phyloP scores from a whole-genome alignment of 345 rosid species.

The Arabidopsis suecica region DNA sequence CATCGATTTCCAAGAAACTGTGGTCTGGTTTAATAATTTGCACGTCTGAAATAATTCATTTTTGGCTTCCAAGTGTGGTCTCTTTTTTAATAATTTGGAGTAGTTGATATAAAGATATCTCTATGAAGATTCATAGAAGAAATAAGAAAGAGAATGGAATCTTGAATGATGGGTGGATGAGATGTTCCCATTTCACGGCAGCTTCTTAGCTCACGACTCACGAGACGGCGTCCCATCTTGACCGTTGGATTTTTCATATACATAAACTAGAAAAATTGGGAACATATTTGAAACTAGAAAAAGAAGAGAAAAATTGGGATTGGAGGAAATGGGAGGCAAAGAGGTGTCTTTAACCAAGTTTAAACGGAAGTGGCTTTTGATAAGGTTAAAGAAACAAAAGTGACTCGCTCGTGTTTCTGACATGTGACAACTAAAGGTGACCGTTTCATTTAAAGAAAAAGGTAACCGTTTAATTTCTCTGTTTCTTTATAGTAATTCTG shows the following conservation, averaged over 20 bases:
- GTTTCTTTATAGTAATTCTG: conserved; percentile 1
- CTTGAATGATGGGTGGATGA: conserved; percentile 35
- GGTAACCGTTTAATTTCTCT: conserved; percentile 36
- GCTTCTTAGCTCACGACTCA: conserved; percentile 27
- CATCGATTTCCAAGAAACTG: conserved; percentile 24
- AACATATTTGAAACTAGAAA: background rate
- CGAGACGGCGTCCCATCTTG: conserved; percentile 27
- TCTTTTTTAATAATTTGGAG: background rate
- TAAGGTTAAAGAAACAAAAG: conserved; percentile 36
- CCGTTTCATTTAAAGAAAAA: conserved; percentile 15
- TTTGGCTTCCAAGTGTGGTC: conserved; percentile 3
- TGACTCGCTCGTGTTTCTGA: conserved; percentile 38
- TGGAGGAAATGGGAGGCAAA: conserved; percentile 44
- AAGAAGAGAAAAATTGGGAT: conserved; percentile 30
- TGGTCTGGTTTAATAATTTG: background rate
- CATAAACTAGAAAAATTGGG: conserved; percentile 20
- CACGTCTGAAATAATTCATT: background rate
- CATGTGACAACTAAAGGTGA: conserved; percentile 37
- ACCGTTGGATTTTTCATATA: conserved; percentile 13
- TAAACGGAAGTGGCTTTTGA: conserved; percentile 36
- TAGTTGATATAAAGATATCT: background rate
- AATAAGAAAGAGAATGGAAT: conserved; percentile 22
- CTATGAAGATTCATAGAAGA: conserved; percentile 35
- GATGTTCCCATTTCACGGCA: conserved; percentile 46
- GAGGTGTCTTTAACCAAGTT: conserved; percentile 33